Base-by-base conservation (phyloP, 2,329 filamentous ascomycete species). In the Penicillium hordei region DNA sequence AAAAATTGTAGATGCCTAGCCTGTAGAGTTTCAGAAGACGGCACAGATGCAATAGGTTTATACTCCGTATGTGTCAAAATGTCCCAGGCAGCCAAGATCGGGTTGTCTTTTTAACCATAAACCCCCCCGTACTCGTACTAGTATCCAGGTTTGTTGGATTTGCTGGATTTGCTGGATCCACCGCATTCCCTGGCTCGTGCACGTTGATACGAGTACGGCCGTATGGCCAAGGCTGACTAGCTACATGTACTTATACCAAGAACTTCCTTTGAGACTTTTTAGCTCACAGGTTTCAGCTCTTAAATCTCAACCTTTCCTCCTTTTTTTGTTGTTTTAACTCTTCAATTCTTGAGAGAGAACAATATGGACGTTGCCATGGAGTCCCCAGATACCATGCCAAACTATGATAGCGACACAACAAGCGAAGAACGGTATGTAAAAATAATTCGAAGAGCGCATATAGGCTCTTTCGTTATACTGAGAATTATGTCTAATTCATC, bases 371-470 rank as follows among this genome's bases (percentile, higher is more conserved):
- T 46, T 17, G 55, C 5, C 6, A 59, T 64, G 61, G 60, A 57
- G 23, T 52, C 62, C 1, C 27, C 52, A 8, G 42, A 39, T 9
- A 60, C 58, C n/a, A 40, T 56, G 19, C 34, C n/a, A 36, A 58
- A 27, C 52, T 67, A 65, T 50, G 62, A 62, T 17, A 66, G 65
- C 39, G 65, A 66, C 55, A 58, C 59, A 17, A 46, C 53, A 19
- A 64, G 62, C 19, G 65, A 67, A 19, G 65, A 64, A 49, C 60
- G 63, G 65, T 67, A 65, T 36, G 62, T 13, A 9, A 49, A 5
- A 52, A 29, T 17, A 29, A n/a, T 33, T 4, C 7, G 23, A 46
- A 42, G 3, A 27, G 3, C 6, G 0, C 6, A 45, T 44, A 45
- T 2, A 4, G 10, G n/a, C 21, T 21, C 39, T 21, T 15, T n/a